A percentile compares a stretch with the other conserved stretches of the same genome.
phyloP scores from a whole-genome alignment of 768 basidiomycete genomes.

The Vishniacozyma victoriae region DNA sequence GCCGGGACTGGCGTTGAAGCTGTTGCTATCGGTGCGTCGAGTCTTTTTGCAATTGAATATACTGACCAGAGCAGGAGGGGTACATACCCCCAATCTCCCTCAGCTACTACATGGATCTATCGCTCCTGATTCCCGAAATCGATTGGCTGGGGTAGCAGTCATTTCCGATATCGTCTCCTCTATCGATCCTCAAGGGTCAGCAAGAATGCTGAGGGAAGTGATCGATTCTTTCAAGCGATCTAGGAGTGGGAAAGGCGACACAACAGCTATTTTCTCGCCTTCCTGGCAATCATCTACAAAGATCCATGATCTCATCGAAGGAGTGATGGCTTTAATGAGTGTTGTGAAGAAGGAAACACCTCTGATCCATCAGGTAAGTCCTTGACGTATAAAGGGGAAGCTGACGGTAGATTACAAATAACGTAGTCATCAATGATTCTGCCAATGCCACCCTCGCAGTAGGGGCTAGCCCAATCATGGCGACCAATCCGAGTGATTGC shows the following conservation, averaged over 20 bases:
- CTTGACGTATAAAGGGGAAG: neutral
- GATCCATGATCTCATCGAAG: neutral
- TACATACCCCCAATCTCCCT: conserved; percentile 70
- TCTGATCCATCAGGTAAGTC: conserved; percentile 64
- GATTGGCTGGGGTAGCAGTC: conserved; percentile 76
- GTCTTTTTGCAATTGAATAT: neutral
- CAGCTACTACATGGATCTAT: conserved; percentile 68
- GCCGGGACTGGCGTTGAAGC: conserved; percentile 62
- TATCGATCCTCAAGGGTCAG: conserved; percentile 53
- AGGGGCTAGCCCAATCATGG: conserved; percentile 91
- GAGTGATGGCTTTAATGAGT: conserved; percentile 54
- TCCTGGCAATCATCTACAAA: conserved; percentile 9
- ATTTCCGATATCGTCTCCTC: conserved; percentile 81
- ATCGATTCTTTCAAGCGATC: conserved; percentile 32
- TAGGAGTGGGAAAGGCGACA: conserved; percentile 45
- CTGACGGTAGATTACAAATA: conserved; percentile 69
- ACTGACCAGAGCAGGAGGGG: conserved; percentile 59
- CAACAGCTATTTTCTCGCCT: conserved; percentile 51
- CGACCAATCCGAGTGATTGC: conserved; percentile 75
- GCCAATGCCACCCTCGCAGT: conserved; percentile 84
- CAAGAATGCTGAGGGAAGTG: conserved; percentile 40
- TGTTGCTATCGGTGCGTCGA: conserved; percentile 71
- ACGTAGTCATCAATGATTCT: conserved; percentile 79
- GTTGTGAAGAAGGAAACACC: conserved; percentile 57
- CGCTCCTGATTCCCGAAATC: conserved; percentile 53